Base-by-base conservation (phyloP, 2,329 filamentous ascomycete species). In the Monosporascus sp. region DNA sequence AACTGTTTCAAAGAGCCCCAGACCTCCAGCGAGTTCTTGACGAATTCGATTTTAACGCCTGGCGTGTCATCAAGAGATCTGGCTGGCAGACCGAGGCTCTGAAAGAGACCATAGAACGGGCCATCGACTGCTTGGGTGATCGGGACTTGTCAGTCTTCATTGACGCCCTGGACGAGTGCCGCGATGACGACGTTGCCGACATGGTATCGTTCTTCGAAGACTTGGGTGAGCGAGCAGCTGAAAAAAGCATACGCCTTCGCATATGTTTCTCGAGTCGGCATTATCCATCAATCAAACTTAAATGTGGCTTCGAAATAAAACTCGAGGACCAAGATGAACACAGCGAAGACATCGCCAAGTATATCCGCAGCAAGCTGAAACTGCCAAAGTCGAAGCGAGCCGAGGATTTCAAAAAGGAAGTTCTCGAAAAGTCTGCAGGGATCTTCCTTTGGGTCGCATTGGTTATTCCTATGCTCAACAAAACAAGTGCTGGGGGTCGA, bases 371-470 rank as follows among this genome's bases (percentile, higher is more conserved):
- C 24, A 25, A 25, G 24, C 24, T 25, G 24, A 25, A 25, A 25
- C 6, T 25, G 24, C 24, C 24, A 6, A 25, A 59, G 53, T 27
- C 46, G 53, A 15, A 51, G 27, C 49, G 20, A 5, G 20, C 44
- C n/a, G 3, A 3, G 6, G 9, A 31, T 45, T 34, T 56, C n/a
- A n/a, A 39, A 20, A 1, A 11, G 1, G 50, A 53, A 14, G 22
- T 56, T 7, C 34, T 20, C n/a, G 7, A 36, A 0, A 71, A 74
- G 34, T 68, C 71, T 8, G 55, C 68, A 18, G 67, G 61, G 15
- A 74, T 72, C 1, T 75, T 75, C 47, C 67, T 76, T 37, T 76
- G 70, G 72, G 72, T 73, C 22, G 54, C 58, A 17, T 44, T 62
- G 22, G 56, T 59, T 17, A 53, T 58, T 7, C 48, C 52, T 24